phyloP scores from a whole-genome alignment of 2,329 filamentous ascomycete genomes.

The Ascochyta koolunga region DNA sequence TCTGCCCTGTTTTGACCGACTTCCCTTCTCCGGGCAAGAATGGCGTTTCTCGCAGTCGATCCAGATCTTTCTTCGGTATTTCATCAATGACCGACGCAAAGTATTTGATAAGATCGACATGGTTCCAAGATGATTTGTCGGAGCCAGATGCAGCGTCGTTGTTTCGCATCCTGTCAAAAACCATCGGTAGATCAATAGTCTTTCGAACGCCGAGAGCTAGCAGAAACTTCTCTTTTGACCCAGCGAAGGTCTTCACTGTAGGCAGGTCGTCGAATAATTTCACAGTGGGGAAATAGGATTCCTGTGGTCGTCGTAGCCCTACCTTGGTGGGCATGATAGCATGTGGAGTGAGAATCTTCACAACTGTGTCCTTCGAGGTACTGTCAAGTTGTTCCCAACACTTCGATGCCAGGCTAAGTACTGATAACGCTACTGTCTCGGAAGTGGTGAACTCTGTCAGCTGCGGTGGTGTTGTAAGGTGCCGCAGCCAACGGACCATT shows the following conservation, averaged over 20 bases:
- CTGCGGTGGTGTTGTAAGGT: conserved; percentile 67
- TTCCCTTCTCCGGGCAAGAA: conserved; percentile 74
- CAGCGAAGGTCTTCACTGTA: conserved; percentile 71
- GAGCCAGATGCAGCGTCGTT: conserved; percentile 57
- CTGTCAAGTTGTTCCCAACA: conserved; percentile 82
- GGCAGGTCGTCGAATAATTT: conserved; percentile 94
- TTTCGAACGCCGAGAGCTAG: conserved; percentile 86
- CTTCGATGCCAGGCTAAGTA: conserved; percentile 83
- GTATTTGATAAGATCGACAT: conserved; percentile 94
- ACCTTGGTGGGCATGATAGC: conserved; percentile 87
- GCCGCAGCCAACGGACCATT: conserved; percentile 83
- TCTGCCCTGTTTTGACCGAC: conserved; percentile 33
- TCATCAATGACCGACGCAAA: conserved; percentile 87
- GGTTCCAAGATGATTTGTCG: conserved; percentile 75
- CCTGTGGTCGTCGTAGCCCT: conserved; percentile 83
- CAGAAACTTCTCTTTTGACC: conserved; percentile 90
- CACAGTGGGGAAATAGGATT: conserved; percentile 92
- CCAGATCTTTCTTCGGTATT: conserved; percentile 82
- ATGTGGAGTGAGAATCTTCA: conserved; percentile 67
- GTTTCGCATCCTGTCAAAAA: conserved; percentile 83
- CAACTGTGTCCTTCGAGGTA: conserved; percentile 68
- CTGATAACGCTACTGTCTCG: conserved; percentile 74
- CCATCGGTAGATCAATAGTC: conserved; percentile 91
- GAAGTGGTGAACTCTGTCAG: conserved; percentile 70
- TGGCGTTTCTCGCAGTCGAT: conserved; percentile 74